Percentiles rank a stretch among this genome's conserved stretches.
Evolutionary conservation across 2,329 filamentous ascomycete genomes (phyloP).

Genomic region (Tolypocladium tundrense): DNA sequence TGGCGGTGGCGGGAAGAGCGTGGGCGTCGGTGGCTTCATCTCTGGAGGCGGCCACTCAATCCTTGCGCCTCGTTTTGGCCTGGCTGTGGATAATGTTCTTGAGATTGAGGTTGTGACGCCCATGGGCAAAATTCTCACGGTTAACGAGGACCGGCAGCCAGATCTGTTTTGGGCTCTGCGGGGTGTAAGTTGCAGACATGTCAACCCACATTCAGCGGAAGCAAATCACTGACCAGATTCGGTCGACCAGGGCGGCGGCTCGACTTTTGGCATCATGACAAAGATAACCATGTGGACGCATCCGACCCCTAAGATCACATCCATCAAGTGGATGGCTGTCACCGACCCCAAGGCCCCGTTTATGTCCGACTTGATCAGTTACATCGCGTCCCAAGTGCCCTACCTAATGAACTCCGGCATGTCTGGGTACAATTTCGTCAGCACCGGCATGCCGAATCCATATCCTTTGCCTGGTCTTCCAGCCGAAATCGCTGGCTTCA

Average conservation of each 20-base stretch:
- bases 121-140: slow-evolving; percentile 34
- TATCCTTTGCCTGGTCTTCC: slow-evolving; percentile 22
- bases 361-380: slow-evolving; percentile 36
- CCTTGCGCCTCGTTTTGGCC: slow-evolving; percentile 40
- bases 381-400: slow-evolving; percentile 35
- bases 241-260: slow-evolving; percentile 38
- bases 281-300: slow-evolving; percentile 45
- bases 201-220: no score
- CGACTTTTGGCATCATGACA: slow-evolving; percentile 50
- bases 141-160: slow-evolving; percentile 39
- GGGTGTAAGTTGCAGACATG: slow-evolving; percentile 30
- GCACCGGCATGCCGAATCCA: slow-evolving; percentile 19
- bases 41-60: slow-evolving; percentile 52
- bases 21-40: slow-evolving; percentile 50
- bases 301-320: slow-evolving; percentile 25
- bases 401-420: slow-evolving; percentile 38
- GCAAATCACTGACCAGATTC: neutral
- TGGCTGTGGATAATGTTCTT: slow-evolving; percentile 53
- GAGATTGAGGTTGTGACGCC: slow-evolving; percentile 47
- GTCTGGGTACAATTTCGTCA: slow-evolving; percentile 36
- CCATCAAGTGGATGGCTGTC: slow-evolving; percentile 12
- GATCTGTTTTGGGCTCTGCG: slow-evolving; percentile 57
- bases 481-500: slow-evolving; percentile 22
- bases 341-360: slow-evolving; percentile 19
- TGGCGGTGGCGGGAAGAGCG: slow-evolving; percentile 42